Evolutionary conservation across 73 alveolate genomes (phyloP).

Genomic region (Symbiodinium pilosum): DNA sequence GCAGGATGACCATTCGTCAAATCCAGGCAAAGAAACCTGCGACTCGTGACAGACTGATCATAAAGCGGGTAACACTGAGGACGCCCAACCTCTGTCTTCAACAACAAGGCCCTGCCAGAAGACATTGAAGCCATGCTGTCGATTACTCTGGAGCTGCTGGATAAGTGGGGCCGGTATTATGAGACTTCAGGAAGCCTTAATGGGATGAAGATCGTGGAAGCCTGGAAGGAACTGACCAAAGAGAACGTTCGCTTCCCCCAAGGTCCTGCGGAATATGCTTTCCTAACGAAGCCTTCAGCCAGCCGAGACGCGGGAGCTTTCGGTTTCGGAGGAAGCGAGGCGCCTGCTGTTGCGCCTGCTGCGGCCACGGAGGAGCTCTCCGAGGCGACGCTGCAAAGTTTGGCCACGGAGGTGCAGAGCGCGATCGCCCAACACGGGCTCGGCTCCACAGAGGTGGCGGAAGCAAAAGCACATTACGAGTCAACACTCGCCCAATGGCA

Average conservation of each 20-base stretch:
- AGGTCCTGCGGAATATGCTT: constrained; percentile 3
- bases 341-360: background rate
- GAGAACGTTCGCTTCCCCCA: constrained; percentile 53
- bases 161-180: constrained; percentile 60
- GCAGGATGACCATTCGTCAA: too few species aligned
- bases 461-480: constrained; percentile 47
- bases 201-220: background rate
- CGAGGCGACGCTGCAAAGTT: constrained; percentile 10
- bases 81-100: constrained; percentile 10
- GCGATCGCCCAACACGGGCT: constrained; percentile 33
- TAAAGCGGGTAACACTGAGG: too few species aligned
- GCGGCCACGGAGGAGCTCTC: background rate
- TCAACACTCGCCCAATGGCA: constrained; percentile 77
- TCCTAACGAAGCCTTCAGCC: constrained; percentile 51
- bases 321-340: background rate
- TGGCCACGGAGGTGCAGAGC: constrained; percentile 39
- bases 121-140: constrained; percentile 12
- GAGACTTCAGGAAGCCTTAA: background rate
- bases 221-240: constrained; percentile 75
- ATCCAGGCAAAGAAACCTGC: too few species aligned
- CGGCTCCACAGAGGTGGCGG: background rate
- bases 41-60: too few species aligned
- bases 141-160: constrained; percentile 46
- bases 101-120: background rate
- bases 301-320: constrained; percentile 59